Base-by-base conservation (phyloP, 1,284 basidiomycete genomes). In the Inonotus obliquus region DNA sequence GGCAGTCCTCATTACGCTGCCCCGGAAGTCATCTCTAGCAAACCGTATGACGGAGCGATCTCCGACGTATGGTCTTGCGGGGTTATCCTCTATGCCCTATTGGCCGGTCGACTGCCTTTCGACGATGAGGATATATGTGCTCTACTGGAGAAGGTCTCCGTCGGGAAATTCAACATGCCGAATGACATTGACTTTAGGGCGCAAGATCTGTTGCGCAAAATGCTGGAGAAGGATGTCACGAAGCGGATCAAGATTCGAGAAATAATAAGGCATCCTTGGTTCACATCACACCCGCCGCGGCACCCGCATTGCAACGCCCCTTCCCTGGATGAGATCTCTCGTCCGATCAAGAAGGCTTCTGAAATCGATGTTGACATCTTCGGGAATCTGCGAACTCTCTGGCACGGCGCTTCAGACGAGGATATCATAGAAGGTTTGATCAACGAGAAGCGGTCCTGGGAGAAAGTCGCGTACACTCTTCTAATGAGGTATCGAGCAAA, bases 11-110 rank as follows among this genome's bases (percentile, higher is more conserved):
- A 99, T 74, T 99, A 99, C 68, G 96, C 96, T 44, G 91, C 91
- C n/a, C 97, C 96, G 1, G 96, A 99, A 77, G 91, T 99, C 63
- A 87, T 92, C 71, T 81, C 81, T 74, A 94, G 94, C 19, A 80
- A 84, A 62, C 86, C 89, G 27, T 99, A 99, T 75, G 86, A 96
- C 69, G 97, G 96, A 25, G 84, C 89, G 1, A 83, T 86, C 17
- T 89, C 94, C 45, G 97, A 99, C 74, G 94, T 98, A 72, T 99
- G 97, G 97, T 97, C 94, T 37, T 98, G 96, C 72, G 97, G 97
- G 62, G 89, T 99, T 72, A 96, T 98, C 68, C 83, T 99, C 58
- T 96, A 91, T 69, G 95, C 94, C 13, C 80, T 99, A 14, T 81
- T 99, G 27, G 89, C 88, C n/a, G 96, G 95, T 4, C 81, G 86